These are phyloP conservation scores for Hyaloperonospora brassicae DNA, from an alignment of 352 stramenopile genomes.

Conservation along the genomic window DNA sequence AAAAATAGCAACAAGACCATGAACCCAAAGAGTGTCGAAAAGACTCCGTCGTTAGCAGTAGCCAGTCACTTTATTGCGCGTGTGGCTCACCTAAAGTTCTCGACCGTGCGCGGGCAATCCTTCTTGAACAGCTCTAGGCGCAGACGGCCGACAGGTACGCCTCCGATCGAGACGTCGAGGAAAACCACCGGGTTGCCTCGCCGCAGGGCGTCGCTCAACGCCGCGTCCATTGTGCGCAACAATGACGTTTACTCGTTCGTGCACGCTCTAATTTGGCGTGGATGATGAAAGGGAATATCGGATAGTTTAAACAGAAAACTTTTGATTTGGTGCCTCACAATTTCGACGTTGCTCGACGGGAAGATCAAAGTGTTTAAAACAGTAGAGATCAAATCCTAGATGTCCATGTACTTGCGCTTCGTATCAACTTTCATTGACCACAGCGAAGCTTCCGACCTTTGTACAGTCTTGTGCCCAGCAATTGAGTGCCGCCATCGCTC, in stretches of 20 bases:
- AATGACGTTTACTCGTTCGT: background rate
- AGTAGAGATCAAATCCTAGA: background rate
- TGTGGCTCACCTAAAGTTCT: conserved; percentile 86
- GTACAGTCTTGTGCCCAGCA: too few relatives aligned
- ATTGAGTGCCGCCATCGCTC: too few relatives aligned
- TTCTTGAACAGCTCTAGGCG: conserved; percentile 96
- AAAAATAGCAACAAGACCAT: conserved; percentile 6
- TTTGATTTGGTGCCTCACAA: too few relatives aligned
- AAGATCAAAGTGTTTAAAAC: too few relatives aligned
- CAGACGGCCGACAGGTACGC: conserved; percentile 82
- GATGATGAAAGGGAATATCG: too few relatives aligned
- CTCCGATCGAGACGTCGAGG: conserved; percentile 90
- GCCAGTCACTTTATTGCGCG: conserved; percentile 1
- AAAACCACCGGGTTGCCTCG: conserved; percentile 93
- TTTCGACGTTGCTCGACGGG: too few relatives aligned
- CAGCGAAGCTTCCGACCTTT: too few relatives aligned
- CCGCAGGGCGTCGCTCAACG: conserved; percentile 87
- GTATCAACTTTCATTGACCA: too few relatives aligned
- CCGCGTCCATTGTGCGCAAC: conserved; percentile 57
- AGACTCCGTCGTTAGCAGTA: conserved; percentile 2
- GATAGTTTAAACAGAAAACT: too few relatives aligned
- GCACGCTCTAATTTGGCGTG: too few relatives aligned
- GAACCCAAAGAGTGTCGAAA: too few relatives aligned
- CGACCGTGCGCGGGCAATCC: conserved; percentile 92
- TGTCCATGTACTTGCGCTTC: background rate